A percentile compares a stretch with the other conserved stretches of the same genome.
These are phyloP conservation scores for Nicotiana attenuata DNA, from an alignment of 257 asterid genomes.

Conservation along the genomic window DNA sequence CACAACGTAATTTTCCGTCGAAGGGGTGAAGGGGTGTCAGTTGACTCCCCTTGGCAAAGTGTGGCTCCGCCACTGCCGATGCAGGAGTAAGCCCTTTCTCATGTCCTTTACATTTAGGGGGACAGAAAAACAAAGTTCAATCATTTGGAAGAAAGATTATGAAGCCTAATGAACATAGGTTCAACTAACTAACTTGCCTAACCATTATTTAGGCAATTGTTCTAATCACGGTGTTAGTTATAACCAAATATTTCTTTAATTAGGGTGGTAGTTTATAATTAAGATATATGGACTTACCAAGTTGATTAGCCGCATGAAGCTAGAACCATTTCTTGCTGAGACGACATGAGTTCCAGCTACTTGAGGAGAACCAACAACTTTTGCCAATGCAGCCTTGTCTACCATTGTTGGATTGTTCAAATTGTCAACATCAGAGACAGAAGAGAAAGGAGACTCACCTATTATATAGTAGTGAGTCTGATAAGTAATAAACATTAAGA, in stretches of 20 bases:
- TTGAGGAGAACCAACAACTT: conserved; percentile 56
- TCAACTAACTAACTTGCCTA: neutral
- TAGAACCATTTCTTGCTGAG: conserved; percentile 31
- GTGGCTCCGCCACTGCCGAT: too few relatives aligned
- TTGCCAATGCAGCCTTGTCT: conserved; percentile 62
- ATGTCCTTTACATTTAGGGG: neutral
- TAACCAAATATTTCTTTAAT: neutral
- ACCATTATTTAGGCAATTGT: neutral
- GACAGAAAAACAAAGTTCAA: neutral
- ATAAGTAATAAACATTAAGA: conserved; percentile 7
- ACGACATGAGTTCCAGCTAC: conserved; percentile 34
- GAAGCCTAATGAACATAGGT: neutral
- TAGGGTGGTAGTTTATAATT: neutral
- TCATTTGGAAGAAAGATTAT: neutral
- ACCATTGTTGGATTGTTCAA: conserved; percentile 64
- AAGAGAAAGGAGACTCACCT: conserved; percentile 99
- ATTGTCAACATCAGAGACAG: conserved; percentile 97
- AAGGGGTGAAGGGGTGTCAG: too few relatives aligned
- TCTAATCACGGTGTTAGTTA: neutral
- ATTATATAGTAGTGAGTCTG: conserved; percentile 10
- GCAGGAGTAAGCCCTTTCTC: neutral
- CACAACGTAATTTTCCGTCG: too few relatives aligned
- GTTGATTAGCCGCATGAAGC: conserved; percentile 32
- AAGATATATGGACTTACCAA: conserved; percentile 30
- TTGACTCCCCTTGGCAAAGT: too few relatives aligned